These are phyloP conservation scores for Omphalotus olearius DNA, from an alignment of 1,284 basidiomycete genomes.

Conservation along the genomic window DNA sequence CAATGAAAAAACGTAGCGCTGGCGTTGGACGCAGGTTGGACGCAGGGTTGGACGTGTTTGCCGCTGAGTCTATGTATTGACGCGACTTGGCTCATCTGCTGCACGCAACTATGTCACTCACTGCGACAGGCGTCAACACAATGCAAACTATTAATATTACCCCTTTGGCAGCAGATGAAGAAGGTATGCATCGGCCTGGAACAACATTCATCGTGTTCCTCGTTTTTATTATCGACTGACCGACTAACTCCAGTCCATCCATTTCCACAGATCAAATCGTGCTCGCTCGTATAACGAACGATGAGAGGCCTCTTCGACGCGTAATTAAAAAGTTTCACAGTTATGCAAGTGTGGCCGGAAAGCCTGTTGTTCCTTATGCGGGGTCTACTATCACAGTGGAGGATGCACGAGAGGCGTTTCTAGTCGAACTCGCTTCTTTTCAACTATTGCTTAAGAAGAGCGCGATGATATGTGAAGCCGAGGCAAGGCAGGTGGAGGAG, in stretches of 20 bases:
- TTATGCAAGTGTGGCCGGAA: constrained; percentile 56
- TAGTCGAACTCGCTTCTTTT: constrained; percentile 72
- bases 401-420: constrained; percentile 72
- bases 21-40: too few species aligned
- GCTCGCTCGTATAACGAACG: constrained; percentile 72
- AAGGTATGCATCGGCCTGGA: constrained; percentile 39
- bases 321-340: constrained; percentile 76
- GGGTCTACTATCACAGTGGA: constrained; percentile 40
- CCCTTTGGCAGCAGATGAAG: constrained; percentile 58
- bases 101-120: not conserved
- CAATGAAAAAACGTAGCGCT: not conserved
- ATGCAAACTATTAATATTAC: constrained; percentile 26
- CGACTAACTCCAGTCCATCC: constrained; percentile 20
- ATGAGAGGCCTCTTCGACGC: constrained; percentile 66
- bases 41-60: too few species aligned
- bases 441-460: constrained; percentile 70
- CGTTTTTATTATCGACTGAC: constrained; percentile 7
- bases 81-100: not conserved
- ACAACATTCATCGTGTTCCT: constrained; percentile 2
- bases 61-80: too few species aligned
- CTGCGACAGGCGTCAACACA: not conserved
- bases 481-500: constrained; percentile 75
- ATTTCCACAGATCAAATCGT: constrained; percentile 62
- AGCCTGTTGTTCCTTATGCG: constrained; percentile 37
- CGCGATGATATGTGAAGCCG: constrained; percentile 76